These are phyloP conservation scores for Alloascoidea africana DNA, from an alignment of 805 yeast genomes.

Conservation along the genomic window DNA sequence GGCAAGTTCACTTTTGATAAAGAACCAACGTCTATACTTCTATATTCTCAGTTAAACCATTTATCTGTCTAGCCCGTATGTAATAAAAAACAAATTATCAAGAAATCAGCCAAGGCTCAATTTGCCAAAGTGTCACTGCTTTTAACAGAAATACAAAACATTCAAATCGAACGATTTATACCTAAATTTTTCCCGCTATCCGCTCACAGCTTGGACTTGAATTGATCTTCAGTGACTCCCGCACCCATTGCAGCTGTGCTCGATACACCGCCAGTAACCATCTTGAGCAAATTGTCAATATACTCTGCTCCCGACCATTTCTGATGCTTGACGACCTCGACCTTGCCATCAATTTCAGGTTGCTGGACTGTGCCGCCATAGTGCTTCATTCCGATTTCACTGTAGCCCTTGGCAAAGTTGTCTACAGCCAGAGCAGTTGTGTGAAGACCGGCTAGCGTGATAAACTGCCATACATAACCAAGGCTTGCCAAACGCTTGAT, in stretches of 20 bases:
- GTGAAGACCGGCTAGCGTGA: slow-evolving; percentile 93
- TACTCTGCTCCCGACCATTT: slow-evolving; percentile 99
- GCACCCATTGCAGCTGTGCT: slow-evolving; percentile 98
- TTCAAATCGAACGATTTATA: too few species aligned
- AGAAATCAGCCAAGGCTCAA: too few species aligned
- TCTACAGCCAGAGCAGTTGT: slow-evolving; percentile 89
- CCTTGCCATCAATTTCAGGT: slow-evolving; percentile 75
- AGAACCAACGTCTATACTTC: too few species aligned
- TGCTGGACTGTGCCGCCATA: slow-evolving; percentile 82
- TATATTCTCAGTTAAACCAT: too few species aligned
- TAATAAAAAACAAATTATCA: too few species aligned
- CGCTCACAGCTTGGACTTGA: too few species aligned
- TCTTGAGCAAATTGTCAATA: slow-evolving; percentile 77
- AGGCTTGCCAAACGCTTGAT: slow-evolving; percentile 73
- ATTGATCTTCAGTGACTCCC: slow-evolving; percentile 96
- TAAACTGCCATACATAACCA: slow-evolving; percentile 96
- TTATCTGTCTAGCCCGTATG: too few species aligned
- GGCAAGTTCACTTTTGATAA: too few species aligned
- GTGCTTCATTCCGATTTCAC: slow-evolving; percentile 85
- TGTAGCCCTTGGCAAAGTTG: slow-evolving; percentile 64
- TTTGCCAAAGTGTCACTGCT: too few species aligned
- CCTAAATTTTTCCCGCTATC: too few species aligned
- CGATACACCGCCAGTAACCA: slow-evolving; percentile 88
- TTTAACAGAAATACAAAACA: too few species aligned
- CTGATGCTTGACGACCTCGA: slow-evolving; percentile 95